Evolutionary conservation across 768 basidiomycete genomes (phyloP), one percentile per base, ranked within the genome.

Genomic region (Podaxis carcinomalis): DNA sequence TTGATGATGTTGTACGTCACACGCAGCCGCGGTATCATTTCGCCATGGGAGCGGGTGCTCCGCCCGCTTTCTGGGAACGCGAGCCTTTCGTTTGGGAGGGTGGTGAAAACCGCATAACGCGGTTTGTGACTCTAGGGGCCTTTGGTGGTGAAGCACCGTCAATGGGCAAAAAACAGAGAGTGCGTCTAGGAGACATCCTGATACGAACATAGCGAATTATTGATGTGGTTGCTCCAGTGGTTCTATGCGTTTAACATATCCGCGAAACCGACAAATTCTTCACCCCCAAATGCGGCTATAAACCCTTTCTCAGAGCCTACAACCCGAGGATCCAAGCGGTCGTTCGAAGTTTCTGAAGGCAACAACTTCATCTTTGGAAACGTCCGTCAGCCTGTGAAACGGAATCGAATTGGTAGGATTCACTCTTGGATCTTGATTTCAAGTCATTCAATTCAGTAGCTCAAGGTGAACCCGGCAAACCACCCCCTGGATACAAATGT

Each of bases 221-320:
- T 49, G 10, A 23, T 49, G 47, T 23, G 21, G 23, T 52, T 51
- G 42, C 64, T 63, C 39, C 66, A 98, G 95, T 98, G 93, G 90
- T 98, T 97, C 75, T 99, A 99, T 74, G 97, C 97, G 1, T 98
- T 98, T 73, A 87, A 85, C 25, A 90, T 99, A 55, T 74, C 83
- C 0, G 86, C 92, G 2, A 77, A 79, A 47, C 71, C 76, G 23
- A 65, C 72, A 25, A 72, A 69, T 10, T 72, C 69, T 13, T 69
- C 68, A 4, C 90, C 91, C 14, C 68, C 80, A 0, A 92, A 93
- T 67, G 73, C 80, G 1, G 90, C 91, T 0, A 77, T 76, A 63
- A 93, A 93, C 70, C 91, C 91, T 0, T 92, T 90, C 68, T 72
- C 75, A 5, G 80, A 81, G 54, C 64, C 66, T 25, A 65, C 68